Evolutionary conservation across 2,329 filamentous ascomycete species (phyloP).

Genomic region (Cyclaneusma minus): DNA sequence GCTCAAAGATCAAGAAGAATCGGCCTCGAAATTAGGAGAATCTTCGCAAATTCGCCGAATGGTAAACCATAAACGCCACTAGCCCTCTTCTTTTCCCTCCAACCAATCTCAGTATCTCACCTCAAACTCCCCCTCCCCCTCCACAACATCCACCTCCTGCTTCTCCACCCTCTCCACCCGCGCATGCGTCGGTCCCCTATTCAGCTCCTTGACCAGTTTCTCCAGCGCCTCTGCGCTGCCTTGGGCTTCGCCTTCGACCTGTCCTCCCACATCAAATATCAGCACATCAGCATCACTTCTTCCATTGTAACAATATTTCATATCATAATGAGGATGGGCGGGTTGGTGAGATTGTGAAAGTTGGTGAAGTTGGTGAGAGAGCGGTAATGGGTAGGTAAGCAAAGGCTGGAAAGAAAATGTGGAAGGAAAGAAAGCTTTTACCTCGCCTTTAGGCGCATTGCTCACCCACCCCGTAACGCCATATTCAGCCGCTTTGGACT

Average conservation of each 20-base stretch:
- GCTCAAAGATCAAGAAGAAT: no score
- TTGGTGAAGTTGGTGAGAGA: not conserved
- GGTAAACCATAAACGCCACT: no score
- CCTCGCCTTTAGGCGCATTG: slow-evolving; percentile 41
- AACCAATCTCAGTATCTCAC: slow-evolving; percentile 19
- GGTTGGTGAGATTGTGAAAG: slow-evolving; percentile 1
- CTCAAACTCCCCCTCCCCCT: slow-evolving; percentile 53
- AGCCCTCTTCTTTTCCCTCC: no score
- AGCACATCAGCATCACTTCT: slow-evolving; percentile 11
- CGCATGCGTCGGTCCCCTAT: slow-evolving; percentile 57
- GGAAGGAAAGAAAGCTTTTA: slow-evolving; percentile 10
- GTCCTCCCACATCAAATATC: slow-evolving; percentile 25
- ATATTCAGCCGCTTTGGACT: slow-evolving; percentile 31
- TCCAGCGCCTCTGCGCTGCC: slow-evolving; percentile 49
- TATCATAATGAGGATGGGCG: not conserved
- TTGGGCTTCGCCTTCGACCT: slow-evolving; percentile 88
- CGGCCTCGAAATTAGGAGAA: no score
- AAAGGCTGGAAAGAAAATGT: not conserved
- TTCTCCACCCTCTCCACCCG: slow-evolving; percentile 61
- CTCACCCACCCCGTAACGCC: slow-evolving; percentile 45
- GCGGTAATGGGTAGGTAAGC: not conserved
- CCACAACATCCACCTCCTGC: slow-evolving; percentile 45
- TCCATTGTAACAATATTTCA: not conserved
- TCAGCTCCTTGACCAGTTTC: slow-evolving; percentile 58
- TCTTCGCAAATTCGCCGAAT: no score